These are phyloP conservation scores for Aspergillus sp. DNA, from an alignment of 2,329 filamentous ascomycete species.

Conservation along the genomic window DNA sequence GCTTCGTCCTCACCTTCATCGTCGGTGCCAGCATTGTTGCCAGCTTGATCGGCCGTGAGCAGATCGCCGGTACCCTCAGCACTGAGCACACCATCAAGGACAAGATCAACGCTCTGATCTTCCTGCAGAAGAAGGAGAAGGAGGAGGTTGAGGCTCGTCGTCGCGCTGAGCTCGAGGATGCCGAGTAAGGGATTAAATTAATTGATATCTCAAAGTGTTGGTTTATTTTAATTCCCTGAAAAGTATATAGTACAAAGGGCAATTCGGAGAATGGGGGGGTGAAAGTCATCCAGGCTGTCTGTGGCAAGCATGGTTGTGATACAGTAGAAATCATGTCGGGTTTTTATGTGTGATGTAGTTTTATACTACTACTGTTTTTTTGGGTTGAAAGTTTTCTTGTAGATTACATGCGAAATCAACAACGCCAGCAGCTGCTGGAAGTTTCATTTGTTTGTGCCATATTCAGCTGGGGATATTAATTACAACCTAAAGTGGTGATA, in stretches of 20 bases:
- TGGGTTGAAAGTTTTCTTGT: conserved; percentile 3
- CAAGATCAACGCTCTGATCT: conserved; percentile 56
- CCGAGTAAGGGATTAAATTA: conserved; percentile 32
- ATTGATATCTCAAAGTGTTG: too few relatives aligned
- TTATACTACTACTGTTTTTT: background rate
- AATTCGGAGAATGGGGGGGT: background rate
- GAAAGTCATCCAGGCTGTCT: background rate
- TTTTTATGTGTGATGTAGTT: background rate
- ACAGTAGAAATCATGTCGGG: conserved; percentile 1
- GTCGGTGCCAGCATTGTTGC: conserved; percentile 80
- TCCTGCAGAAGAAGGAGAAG: conserved; percentile 49
- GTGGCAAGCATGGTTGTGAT: conserved; percentile 8
- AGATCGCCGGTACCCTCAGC: conserved; percentile 56
- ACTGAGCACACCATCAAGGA: conserved; percentile 46
- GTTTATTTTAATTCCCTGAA: background rate
- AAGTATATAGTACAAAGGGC: background rate
- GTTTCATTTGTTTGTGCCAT: background rate
- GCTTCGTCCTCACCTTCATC: conserved; percentile 87
- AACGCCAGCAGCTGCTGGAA: background rate
- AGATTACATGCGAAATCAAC: conserved; percentile 8
- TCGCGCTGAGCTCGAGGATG: conserved; percentile 33
- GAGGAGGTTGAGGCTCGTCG: conserved; percentile 45
- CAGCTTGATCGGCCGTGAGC: conserved; percentile 78
- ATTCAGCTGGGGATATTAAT: too few relatives aligned
- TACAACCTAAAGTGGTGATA: too few relatives aligned